These are phyloP conservation scores for Dothideomycetidae sp. DNA, from an alignment of 2,329 filamentous ascomycete genomes.

Conservation along the genomic window DNA sequence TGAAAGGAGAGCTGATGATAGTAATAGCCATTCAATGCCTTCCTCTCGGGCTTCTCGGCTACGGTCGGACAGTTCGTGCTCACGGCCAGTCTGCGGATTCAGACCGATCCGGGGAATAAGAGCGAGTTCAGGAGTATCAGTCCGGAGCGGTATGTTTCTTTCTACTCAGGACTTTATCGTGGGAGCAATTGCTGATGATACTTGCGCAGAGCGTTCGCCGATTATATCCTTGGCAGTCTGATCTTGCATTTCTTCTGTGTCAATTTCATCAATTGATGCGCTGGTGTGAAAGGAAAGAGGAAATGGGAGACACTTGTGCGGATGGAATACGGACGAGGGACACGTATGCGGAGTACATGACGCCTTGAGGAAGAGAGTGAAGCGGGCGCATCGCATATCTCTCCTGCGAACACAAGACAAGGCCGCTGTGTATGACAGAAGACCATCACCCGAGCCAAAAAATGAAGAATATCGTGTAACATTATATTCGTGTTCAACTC, in stretches of 20 bases:
- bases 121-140: slow-evolving; percentile 61
- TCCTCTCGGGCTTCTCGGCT: slow-evolving; percentile 85
- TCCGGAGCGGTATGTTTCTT: slow-evolving; percentile 53
- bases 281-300: background rate
- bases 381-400: no score
- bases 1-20: background rate
- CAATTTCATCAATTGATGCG: slow-evolving; percentile 94
- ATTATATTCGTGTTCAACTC: no score
- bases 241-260: slow-evolving; percentile 98
- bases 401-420: no score
- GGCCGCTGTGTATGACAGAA: no score
- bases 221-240: slow-evolving; percentile 87
- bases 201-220: slow-evolving; percentile 70
- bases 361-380: no score
- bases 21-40: slow-evolving; percentile 91
- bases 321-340: background rate
- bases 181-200: slow-evolving; percentile 12
- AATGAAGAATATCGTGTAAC: no score
- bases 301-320: background rate
- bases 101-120: slow-evolving; percentile 75
- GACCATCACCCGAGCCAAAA: no score
- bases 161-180: background rate
- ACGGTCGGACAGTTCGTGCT: slow-evolving; percentile 96
- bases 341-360: no score
- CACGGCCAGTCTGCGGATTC: slow-evolving; percentile 78